Base-by-base conservation (phyloP, 257 asterid genomes). In the Salvia hispanica region DNA sequence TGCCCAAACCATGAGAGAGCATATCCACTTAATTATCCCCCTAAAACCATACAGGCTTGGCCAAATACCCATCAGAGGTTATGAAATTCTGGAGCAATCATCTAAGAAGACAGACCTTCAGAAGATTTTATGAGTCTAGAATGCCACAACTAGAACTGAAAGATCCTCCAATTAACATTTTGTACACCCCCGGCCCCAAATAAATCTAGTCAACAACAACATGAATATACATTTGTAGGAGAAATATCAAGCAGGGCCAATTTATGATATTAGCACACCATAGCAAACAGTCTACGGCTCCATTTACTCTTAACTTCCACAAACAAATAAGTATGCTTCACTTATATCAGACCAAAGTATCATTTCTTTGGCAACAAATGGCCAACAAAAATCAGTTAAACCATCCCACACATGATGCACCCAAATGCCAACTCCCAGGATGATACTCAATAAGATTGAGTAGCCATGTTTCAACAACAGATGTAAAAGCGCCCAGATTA, bases 41-140 rank as follows among this genome's bases (percentile, higher is more conserved):
- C 72, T 58, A 56, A 59, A 46, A 28, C 50, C 7, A 25, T 31
- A 45, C 57, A 74, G 33, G 77, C 60, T 56, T 50, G 55, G 47
- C 59, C 28, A 50, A 34, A 3, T 33, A 36, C 16, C 44, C 50
- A 55, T 25, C 59, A 57, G 68, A 65, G 33, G 62, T 45, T 46
- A 58, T 28, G 53, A 65, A 56, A 15, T 64, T 42, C 68, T 11
- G 36, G 51, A 15, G 45, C 63, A 50, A 21, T 18, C 65, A 51
- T 76, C 76, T 51, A 62, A 9, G 46, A 51, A 61, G 46, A 52
- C 36, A 79, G 65, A 34, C 45, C 74, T 70, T 58, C 74, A 74
- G 60, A 54, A 52, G 54, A 25, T 34, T 25, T 25, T 25, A 25
- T 25, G 31, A 25, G 31, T 25, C 31, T 9, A 58, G 6, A 45